Conservation (phyloP, 257 asterid species). For the Solanum chilense region DNA sequence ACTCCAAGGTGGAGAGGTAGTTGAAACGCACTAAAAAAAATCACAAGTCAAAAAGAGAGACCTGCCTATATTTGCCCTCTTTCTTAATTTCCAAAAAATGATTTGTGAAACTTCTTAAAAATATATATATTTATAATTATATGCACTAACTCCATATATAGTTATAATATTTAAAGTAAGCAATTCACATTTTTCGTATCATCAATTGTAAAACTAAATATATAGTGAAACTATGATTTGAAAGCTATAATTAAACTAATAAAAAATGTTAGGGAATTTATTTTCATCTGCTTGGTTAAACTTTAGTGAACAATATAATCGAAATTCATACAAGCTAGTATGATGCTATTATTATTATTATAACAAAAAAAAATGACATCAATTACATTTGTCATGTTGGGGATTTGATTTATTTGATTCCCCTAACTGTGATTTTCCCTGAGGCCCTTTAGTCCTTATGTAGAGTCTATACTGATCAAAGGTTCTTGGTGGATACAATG, state of each 20-base stretch:
- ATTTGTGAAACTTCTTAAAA: background rate
- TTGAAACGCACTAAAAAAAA: background rate
- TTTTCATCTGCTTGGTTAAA: background rate
- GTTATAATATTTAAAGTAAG: background rate
- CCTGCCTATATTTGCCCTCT: background rate
- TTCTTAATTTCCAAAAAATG: background rate
- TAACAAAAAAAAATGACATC: background rate
- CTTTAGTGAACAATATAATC: background rate
- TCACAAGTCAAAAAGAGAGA: background rate
- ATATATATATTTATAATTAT: background rate
- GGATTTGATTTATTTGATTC: slow-evolving; percentile 6
- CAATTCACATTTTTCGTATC: background rate
- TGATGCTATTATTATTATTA: background rate
- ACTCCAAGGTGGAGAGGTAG: background rate
- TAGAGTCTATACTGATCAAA: slow-evolving; percentile 60
- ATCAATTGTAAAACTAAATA: background rate
- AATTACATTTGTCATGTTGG: background rate
- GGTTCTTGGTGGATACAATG: slow-evolving; percentile 50
- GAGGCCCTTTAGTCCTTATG: slow-evolving; percentile 62
- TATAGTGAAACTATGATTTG: no score
- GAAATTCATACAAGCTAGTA: background rate
- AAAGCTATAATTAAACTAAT: background rate
- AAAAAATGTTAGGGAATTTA: no score
- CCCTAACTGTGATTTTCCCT: slow-evolving; percentile 57
- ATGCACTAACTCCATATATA: background rate